phyloP scores from a whole-genome alignment of 495 filamentous ascomycete genomes.

The Entonaema liquescens region DNA sequence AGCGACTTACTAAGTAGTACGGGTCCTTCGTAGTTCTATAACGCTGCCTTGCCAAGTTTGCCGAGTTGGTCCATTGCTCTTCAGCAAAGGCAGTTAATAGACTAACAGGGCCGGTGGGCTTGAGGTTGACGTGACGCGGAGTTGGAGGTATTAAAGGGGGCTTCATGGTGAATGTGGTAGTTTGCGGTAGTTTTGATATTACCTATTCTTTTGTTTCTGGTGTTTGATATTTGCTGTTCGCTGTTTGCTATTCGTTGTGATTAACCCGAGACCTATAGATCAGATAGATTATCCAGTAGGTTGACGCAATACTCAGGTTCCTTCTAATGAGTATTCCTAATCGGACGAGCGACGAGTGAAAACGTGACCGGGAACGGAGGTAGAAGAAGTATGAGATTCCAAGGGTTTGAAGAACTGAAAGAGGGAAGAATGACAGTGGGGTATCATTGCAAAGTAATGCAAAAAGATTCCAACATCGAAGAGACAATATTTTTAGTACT shows the following conservation, averaged over 20 bases:
- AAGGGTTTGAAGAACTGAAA: background rate
- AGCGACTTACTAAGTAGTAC: conserved; percentile 53
- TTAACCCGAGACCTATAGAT: too few relatives aligned
- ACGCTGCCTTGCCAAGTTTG: conserved; percentile 55
- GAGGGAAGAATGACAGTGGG: conserved; percentile 11
- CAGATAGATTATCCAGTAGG: background rate
- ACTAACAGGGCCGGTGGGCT: conserved; percentile 49
- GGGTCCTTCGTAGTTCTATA: conserved; percentile 53
- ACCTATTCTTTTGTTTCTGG: background rate
- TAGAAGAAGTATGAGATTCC: background rate
- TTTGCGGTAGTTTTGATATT: background rate
- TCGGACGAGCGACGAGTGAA: background rate
- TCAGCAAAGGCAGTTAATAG: conserved; percentile 54
- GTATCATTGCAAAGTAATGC: conserved; percentile 40
- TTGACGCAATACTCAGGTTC: too few relatives aligned
- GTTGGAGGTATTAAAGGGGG: conserved; percentile 13
- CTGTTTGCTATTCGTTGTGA: too few relatives aligned
- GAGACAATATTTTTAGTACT: too few relatives aligned
- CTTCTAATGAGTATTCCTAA: background rate
- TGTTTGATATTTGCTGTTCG: background rate
- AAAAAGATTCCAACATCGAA: too few relatives aligned
- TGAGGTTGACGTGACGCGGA: conserved; percentile 28
- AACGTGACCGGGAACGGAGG: too few relatives aligned
- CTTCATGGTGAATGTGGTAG: conserved; percentile 12
- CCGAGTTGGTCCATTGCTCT: conserved; percentile 53